Evolutionary conservation across 352 stramenopile genomes (phyloP).

Genomic region (Phytophthora aleatoria): DNA sequence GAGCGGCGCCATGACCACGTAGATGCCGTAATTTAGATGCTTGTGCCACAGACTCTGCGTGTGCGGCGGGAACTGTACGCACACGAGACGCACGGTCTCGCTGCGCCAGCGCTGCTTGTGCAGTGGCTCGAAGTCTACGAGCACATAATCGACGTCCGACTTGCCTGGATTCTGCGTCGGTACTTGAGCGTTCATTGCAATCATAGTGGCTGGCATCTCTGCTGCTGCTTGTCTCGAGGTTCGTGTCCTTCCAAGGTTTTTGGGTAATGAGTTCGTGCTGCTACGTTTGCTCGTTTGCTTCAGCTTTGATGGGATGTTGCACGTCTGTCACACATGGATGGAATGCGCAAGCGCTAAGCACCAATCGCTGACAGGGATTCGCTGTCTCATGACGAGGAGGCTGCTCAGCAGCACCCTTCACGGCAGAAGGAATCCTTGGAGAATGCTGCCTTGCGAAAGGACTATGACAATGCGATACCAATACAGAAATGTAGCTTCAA

Average conservation of each 20-base stretch:
- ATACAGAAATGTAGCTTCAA: background rate
- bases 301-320: constrained; percentile 12
- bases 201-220: constrained; percentile 11
- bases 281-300: constrained; percentile 16
- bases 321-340: constrained; percentile 24
- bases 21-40: constrained; percentile 55
- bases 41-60: constrained; percentile 50
- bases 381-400: constrained; percentile 8
- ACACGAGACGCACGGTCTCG: constrained; percentile 41
- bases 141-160: constrained; percentile 36
- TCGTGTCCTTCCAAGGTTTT: constrained; percentile 1
- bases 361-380: constrained; percentile 2
- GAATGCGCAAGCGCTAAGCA: constrained; percentile 17
- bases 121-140: constrained; percentile 50
- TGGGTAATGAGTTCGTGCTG: constrained; percentile 15
- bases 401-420: too few relatives aligned
- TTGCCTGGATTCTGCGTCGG: constrained; percentile 8
- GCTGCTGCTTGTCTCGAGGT: constrained; percentile 2
- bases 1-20: constrained; percentile 48
- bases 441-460: too few relatives aligned
- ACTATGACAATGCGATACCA: background rate
- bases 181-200: background rate
- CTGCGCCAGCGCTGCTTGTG: constrained; percentile 51
- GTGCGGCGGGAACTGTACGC: constrained; percentile 45
- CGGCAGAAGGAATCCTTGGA: too few relatives aligned